phyloP scores from a whole-genome alignment of 73 alveolate genomes.

The Breviolum minutum region DNA sequence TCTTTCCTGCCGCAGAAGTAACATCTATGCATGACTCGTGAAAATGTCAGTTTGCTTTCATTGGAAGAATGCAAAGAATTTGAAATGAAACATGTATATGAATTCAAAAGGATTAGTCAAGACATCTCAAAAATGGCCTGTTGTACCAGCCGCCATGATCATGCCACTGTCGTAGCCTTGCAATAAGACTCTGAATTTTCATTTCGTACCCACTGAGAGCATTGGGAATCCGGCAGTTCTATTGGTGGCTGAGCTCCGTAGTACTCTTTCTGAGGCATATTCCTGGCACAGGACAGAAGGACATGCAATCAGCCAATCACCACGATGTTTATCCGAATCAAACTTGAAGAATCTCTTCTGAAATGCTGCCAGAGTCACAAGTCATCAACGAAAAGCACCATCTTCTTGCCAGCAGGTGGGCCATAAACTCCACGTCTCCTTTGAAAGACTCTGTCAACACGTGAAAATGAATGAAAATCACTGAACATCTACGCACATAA shows the following conservation, averaged over 20 bases:
- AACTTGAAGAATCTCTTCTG: too few species aligned
- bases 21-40: neutral
- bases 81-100: too few species aligned
- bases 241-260: constrained; percentile 99
- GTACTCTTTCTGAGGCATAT: constrained; percentile 99
- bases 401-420: constrained; percentile 99
- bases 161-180: constrained; percentile 98
- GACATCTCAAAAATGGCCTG: constrained; percentile 62
- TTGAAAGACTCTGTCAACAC: neutral
- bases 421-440: constrained; percentile 92
- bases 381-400: constrained; percentile 99
- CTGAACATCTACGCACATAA: neutral
- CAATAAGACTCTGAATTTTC: neutral
- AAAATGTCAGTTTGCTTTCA: neutral
- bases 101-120: too few species aligned
- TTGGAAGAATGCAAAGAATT: neutral
- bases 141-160: constrained; percentile 99
- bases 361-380: constrained; percentile 96
- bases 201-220: neutral
- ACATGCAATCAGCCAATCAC: constrained; percentile 96
- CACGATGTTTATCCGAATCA: constrained; percentile 95
- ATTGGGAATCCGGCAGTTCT: constrained; percentile 98
- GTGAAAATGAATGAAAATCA: neutral
- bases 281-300: constrained; percentile 98
- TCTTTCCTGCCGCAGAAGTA: constrained; percentile 38